Percentiles rank a stretch among this genome's conserved stretches.
Conservation (phyloP, 192 early-diverging fungal genomes). For the Blastocladiella britannica region DNA sequence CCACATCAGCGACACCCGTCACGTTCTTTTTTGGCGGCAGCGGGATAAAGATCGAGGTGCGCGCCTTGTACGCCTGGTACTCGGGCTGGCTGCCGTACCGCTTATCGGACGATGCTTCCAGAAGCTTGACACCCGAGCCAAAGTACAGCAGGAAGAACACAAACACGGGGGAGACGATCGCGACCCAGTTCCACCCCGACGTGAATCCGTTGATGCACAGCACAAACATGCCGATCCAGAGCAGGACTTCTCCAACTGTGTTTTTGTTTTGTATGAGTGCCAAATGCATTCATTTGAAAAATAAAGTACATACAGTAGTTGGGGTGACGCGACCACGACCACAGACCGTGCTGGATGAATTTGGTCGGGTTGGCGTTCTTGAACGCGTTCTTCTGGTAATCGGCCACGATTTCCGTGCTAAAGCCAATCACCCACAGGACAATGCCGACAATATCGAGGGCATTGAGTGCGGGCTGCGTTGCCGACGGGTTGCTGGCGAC, state of each 20-base stretch:
- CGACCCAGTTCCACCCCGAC: conserved; percentile 26
- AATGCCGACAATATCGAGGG: conserved; percentile 19
- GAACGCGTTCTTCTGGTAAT: conserved; percentile 23
- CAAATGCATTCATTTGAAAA: background rate
- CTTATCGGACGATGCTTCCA: conserved; percentile 16
- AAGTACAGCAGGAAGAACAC: conserved; percentile 17
- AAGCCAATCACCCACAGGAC: conserved; percentile 23
- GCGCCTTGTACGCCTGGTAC: conserved; percentile 16
- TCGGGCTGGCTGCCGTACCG: conserved; percentile 7
- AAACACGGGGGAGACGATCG: conserved; percentile 23
- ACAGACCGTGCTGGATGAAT: conserved; percentile 25
- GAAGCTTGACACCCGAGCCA: conserved; percentile 17
- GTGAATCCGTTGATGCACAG: conserved; percentile 20
- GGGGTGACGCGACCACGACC: conserved; percentile 17
- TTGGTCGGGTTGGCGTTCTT: conserved; percentile 19
- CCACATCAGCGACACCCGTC: too few species aligned
- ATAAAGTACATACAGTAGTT: conserved; percentile 16
- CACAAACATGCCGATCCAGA: conserved; percentile 30
- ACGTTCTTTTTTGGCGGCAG: conserved; percentile 19
- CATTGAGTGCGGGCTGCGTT: conserved; percentile 12
- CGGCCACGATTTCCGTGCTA: conserved; percentile 20
- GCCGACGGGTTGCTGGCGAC: conserved; percentile 15
- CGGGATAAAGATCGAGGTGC: conserved; percentile 17
- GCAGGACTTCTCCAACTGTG: conserved; percentile 17
- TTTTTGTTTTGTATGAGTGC: background rate